Evolutionary conservation across 2,329 filamentous ascomycete species (phyloP).

Genomic region (Arthrobotrys pseudoclavata): DNA sequence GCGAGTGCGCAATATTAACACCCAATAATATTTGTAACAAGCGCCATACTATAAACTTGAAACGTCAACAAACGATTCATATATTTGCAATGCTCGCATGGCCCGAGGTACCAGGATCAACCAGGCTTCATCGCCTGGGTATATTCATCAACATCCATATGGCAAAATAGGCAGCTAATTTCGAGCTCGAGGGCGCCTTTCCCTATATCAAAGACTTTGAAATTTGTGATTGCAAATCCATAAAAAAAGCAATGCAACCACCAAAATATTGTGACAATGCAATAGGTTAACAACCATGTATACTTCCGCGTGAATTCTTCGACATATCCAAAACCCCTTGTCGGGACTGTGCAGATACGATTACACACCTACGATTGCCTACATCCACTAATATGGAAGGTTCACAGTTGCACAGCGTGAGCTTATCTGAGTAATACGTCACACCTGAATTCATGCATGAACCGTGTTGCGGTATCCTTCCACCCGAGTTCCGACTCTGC

Average conservation of each 20-base stretch:
- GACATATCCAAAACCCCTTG: not conserved
- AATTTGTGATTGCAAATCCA: too few species aligned
- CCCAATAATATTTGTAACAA: too few species aligned
- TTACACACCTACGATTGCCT: not conserved
- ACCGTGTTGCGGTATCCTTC: not conserved
- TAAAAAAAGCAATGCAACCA: too few species aligned
- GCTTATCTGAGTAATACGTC: slow-evolving; percentile 4
- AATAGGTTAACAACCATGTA: too few species aligned
- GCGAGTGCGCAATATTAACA: too few species aligned
- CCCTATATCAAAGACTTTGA: too few species aligned
- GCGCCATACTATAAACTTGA: too few species aligned
- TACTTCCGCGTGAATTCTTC: not conserved
- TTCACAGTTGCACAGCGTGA: slow-evolving; percentile 3
- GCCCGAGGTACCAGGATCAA: not conserved
- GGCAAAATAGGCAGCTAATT: not conserved
- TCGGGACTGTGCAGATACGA: not conserved
- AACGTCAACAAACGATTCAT: too few species aligned
- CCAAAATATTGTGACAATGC: too few species aligned
- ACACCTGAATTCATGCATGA: not conserved
- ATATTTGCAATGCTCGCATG: too few species aligned
- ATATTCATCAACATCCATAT: not conserved
- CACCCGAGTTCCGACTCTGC: slow-evolving; percentile 1
- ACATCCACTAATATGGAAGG: slow-evolving; percentile 1
- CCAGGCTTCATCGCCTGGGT: too few species aligned
- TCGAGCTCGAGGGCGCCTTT: too few species aligned